phyloP scores from a whole-genome alignment of 495 filamentous ascomycete species.

The Hypoxylon lenormandii region DNA sequence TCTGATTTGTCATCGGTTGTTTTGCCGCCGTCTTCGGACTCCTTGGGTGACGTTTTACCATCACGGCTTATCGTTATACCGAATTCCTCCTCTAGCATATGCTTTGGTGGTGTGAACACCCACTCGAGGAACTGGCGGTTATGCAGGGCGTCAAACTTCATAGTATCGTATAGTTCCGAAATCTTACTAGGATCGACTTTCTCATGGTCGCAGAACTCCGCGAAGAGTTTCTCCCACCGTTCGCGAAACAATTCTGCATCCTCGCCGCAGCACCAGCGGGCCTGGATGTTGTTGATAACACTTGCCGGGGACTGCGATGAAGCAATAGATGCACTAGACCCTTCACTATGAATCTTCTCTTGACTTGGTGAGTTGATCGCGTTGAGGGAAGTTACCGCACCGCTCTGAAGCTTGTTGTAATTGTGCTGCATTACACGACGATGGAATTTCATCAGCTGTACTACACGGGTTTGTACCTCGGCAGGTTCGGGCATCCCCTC shows the following conservation, averaged over 20 bases:
- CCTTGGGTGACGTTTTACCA: slow-evolving; percentile 50
- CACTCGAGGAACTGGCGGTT: slow-evolving; percentile 97
- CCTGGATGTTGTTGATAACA: slow-evolving; percentile 75
- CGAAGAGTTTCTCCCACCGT: slow-evolving; percentile 98
- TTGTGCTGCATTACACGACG: slow-evolving; percentile 93
- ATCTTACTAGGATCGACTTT: slow-evolving; percentile 99
- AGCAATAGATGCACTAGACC: slow-evolving; percentile 55
- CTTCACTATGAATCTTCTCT: slow-evolving; percentile 56
- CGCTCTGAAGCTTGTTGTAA: slow-evolving; percentile 77
- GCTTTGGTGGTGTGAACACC: slow-evolving; percentile 87
- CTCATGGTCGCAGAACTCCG: slow-evolving; percentile 93
- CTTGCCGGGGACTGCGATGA: slow-evolving; percentile 68
- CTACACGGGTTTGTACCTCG: slow-evolving; percentile 87
- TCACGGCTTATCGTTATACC: slow-evolving; percentile 57
- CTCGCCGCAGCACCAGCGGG: slow-evolving; percentile 95
- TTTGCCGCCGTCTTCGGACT: slow-evolving; percentile 50
- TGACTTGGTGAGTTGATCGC: slow-evolving; percentile 61
- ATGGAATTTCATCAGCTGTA: slow-evolving; percentile 97
- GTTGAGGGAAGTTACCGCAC: slow-evolving; percentile 69
- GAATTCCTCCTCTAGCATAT: slow-evolving; percentile 73
- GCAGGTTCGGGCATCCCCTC: slow-evolving; percentile 91
- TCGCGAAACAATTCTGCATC: slow-evolving; percentile 94
- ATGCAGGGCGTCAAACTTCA: slow-evolving; percentile 98
- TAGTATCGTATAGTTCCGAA: slow-evolving; percentile 96
- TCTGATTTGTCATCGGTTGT: slow-evolving; percentile 53